Conservation (phyloP, 1,284 basidiomycete genomes). For the Fomitiporia mediterranea region DNA sequence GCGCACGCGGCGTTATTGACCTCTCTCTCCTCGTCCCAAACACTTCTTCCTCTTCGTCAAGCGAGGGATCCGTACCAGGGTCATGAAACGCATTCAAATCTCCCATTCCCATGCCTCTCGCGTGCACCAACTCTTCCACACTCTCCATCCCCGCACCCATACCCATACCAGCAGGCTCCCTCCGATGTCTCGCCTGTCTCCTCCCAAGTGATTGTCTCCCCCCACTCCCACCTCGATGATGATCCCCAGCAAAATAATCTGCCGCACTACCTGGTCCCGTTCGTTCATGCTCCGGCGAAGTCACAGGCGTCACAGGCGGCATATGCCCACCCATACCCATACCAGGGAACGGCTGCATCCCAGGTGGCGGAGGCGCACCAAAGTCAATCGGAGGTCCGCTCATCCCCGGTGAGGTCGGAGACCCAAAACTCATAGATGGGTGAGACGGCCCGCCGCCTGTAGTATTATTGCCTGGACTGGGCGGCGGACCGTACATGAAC, state of each 20-base stretch:
- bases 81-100: conserved; percentile 8
- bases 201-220: not conserved
- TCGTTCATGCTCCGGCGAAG: not conserved
- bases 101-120: not conserved
- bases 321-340: not conserved
- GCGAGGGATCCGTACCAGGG: not conserved
- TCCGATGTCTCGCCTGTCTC: not conserved
- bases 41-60: not conserved
- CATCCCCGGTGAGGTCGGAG: too few relatives aligned
- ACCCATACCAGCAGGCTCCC: not conserved
- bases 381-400: not conserved
- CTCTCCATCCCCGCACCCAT: too few relatives aligned
- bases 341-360: not conserved
- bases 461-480: not conserved
- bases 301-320: not conserved
- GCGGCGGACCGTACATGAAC: conserved; percentile 5
- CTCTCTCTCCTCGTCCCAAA: too few relatives aligned
- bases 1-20: too few relatives aligned
- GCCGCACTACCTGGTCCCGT: conserved; percentile 10
- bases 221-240: not conserved
- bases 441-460: not conserved
- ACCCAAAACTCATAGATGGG: too few relatives aligned
- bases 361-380: not conserved
- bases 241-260: conserved; percentile 11
- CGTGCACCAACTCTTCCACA: too few relatives aligned